phyloP scores from a whole-genome alignment of 768 basidiomycete species.

The Pleurotus pulmonarius region DNA sequence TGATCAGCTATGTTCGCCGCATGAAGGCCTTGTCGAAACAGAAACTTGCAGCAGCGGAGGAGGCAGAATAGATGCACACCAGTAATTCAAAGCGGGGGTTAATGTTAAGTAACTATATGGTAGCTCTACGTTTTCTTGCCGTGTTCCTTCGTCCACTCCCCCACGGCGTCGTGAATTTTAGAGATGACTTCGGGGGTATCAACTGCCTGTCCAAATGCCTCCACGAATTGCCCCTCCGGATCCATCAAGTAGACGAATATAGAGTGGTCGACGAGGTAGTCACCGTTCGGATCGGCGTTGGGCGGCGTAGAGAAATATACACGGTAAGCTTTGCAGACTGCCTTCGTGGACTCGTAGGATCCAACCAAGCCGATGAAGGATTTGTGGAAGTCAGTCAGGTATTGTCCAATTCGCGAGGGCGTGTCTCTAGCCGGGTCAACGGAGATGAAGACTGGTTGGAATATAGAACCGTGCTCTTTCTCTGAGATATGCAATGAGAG shows the following conservation, averaged over 20 bases:
- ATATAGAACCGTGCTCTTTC: constrained; percentile 61
- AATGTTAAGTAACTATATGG: background rate
- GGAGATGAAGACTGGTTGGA: constrained; percentile 91
- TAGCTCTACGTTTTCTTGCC: constrained; percentile 27
- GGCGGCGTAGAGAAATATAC: constrained; percentile 98
- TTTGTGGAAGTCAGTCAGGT: constrained; percentile 86
- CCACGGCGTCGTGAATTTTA: constrained; percentile 50
- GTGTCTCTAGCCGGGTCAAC: constrained; percentile 95
- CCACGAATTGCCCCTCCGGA: constrained; percentile 88
- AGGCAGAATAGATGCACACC: constrained; percentile 22
- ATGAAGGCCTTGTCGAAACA: constrained; percentile 82
- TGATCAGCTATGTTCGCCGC: constrained; percentile 72
- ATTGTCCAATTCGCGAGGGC: constrained; percentile 52
- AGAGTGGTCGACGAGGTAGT: constrained; percentile 96
- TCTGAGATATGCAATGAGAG: constrained; percentile 38
- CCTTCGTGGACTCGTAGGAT: constrained; percentile 76
- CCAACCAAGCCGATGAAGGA: constrained; percentile 87
- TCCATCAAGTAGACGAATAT: constrained; percentile 99
- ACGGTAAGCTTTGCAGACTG: constrained; percentile 90
- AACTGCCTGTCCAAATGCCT: constrained; percentile 90
- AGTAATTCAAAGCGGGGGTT: background rate
- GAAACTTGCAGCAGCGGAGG: constrained; percentile 43
- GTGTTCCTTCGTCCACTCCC: constrained; percentile 38
- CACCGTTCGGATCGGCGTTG: constrained; percentile 79
- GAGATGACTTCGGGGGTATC: constrained; percentile 63